Base-by-base conservation (phyloP, 2,329 filamentous ascomycete genomes). In the Fusarium sublunatum region DNA sequence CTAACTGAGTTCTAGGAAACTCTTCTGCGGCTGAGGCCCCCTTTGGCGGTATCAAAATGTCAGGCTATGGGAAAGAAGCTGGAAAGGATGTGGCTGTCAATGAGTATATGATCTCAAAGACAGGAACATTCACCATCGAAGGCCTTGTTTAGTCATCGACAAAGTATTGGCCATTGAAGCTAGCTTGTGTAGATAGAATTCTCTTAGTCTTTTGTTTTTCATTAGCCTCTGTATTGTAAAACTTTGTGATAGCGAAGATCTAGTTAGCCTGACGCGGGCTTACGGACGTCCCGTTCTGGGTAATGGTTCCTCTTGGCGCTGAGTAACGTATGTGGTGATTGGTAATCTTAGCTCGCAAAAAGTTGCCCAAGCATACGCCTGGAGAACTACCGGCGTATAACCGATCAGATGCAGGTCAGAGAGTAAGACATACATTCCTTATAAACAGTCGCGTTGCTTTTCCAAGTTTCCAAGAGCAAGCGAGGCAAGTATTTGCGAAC, bases 91-190 rank as follows among this genome's bases (percentile, higher is more conserved):
- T 79, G 3, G 78, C 78, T 0, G 73, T 80, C 5, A 73, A 77
- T 15, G 78, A 81, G 48, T 81, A 77, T 24, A 70, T 80, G 22
- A 72, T 80, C 13, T 77, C 77, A 0, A 81, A 81, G 67, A 78
- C 76, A 0, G 62, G 34, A 0, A 65, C 61, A 0, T 22, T 65
- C 0, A 58, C 47, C 6, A 6, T 65, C 0, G 10, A 64, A 1
- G 59, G 52, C 0, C 24, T 59, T n/a, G 7, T 15, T n/a, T 9
- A 40, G 15, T 22, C 19, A 19, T 19, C 19, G 19, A 19, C 19
- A 19, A 19, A 19, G 19, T 19, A 19, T 19, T 19, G 19, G 19
- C 19, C 19, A 19, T 19, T 19, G 19, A 19, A 19, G 19, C 19
- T 19, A 19, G 19, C 19, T 19, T 19, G 2, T 19, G 19, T 3